phyloP scores from a whole-genome alignment of 805 yeast genomes.

The Hanseniaspora mollemarum region DNA sequence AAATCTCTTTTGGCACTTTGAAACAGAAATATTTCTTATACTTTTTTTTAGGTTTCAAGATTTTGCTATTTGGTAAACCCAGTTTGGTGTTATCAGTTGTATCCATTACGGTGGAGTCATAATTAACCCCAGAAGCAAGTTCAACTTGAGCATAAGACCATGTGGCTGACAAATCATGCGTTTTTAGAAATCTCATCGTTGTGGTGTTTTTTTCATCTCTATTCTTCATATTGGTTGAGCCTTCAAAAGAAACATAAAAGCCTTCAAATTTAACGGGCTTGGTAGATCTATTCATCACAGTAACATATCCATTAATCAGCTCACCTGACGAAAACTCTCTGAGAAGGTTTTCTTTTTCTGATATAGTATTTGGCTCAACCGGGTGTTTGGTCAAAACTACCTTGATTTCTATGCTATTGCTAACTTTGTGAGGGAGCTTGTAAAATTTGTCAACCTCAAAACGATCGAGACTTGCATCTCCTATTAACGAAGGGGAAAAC shows the following conservation, averaged over 20 bases:
- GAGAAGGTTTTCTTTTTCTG: slow-evolving; percentile 29
- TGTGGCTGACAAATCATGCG: slow-evolving; percentile 43
- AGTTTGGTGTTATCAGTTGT: slow-evolving; percentile 24
- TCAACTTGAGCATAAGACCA: slow-evolving; percentile 34
- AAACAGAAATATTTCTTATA: slow-evolving; percentile 50
- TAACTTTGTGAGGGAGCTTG: slow-evolving; percentile 21
- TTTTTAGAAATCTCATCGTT: slow-evolving; percentile 34
- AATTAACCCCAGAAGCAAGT: slow-evolving; percentile 25
- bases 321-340: slow-evolving; percentile 48
- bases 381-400: slow-evolving; percentile 21
- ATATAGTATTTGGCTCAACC: slow-evolving; percentile 20
- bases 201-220: slow-evolving; percentile 19
- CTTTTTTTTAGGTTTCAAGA: slow-evolving; percentile 36
- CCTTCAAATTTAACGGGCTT: slow-evolving; percentile 44
- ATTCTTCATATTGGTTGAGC: slow-evolving; percentile 30
- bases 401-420: slow-evolving; percentile 21
- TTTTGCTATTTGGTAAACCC: slow-evolving; percentile 38
- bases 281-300: slow-evolving; percentile 34
- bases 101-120: slow-evolving; percentile 34
- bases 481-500: background rate
- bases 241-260: slow-evolving; percentile 48
- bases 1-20: slow-evolving; percentile 40
- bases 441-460: slow-evolving; percentile 23
- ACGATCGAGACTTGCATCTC: background rate
- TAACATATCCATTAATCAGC: slow-evolving; percentile 39